Conservation (phyloP, 192 early-diverging fungal species). For the Gigaspora rosea region DNA sequence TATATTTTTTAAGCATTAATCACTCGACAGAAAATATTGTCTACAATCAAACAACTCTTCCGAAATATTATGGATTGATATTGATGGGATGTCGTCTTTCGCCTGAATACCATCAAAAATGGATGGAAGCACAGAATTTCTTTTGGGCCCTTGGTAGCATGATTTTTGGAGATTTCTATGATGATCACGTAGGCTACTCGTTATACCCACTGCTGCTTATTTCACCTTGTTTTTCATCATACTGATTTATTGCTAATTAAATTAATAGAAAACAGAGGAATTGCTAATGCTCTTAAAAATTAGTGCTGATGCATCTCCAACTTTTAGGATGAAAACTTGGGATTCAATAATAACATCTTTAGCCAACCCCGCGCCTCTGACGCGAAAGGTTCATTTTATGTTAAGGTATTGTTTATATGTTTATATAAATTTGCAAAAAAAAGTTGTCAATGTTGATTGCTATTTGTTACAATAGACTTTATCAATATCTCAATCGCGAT, state of each 20-base stretch:
- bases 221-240: neutral
- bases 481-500: conserved; percentile 21
- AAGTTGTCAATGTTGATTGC: neutral
- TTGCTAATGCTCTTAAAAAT: conserved; percentile 20
- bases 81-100: conserved; percentile 29
- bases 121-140: conserved; percentile 35
- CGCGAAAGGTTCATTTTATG: neutral
- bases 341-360: neutral
- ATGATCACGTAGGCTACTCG: conserved; percentile 26
- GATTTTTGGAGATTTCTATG: conserved; percentile 32
- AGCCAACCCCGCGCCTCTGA: neutral
- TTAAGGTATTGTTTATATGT: conserved; percentile 1
- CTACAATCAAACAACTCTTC: conserved; percentile 33
- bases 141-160: conserved; percentile 33
- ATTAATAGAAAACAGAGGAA: conserved; percentile 29
- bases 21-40: conserved; percentile 27
- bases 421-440: neutral
- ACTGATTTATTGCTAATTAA: neutral
- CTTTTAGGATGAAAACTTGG: conserved; percentile 23
- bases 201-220: neutral
- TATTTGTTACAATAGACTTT: conserved; percentile 5
- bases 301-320: conserved; percentile 20
- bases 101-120: conserved; percentile 27
- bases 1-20: conserved; percentile 16
- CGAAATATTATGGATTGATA: conserved; percentile 35